These are phyloP conservation scores for Podosphaera aphanis DNA, from an alignment of 2,329 filamentous ascomycete species.

Conservation along the genomic window DNA sequence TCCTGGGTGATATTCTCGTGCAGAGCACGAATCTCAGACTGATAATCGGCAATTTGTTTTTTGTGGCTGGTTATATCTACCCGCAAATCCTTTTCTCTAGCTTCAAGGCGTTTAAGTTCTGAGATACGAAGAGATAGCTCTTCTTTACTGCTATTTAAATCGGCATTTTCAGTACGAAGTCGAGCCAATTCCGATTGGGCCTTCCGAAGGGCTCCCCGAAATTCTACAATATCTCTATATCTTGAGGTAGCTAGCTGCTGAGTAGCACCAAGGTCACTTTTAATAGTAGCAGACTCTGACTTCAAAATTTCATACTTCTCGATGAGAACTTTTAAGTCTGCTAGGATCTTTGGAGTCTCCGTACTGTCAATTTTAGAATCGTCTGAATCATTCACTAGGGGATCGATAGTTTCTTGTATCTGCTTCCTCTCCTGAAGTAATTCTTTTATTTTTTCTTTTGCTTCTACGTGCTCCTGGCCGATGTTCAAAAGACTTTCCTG, in stretches of 20 bases:
- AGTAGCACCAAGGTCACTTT: slow-evolving; percentile 66
- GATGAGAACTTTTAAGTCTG: slow-evolving; percentile 19
- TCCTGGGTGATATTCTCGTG: slow-evolving; percentile 61
- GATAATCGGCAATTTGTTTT: slow-evolving; percentile 47
- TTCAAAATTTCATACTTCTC: slow-evolving; percentile 44
- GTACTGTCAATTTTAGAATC: slow-evolving; percentile 13
- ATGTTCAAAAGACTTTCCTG: slow-evolving; percentile 58
- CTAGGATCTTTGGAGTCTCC: slow-evolving; percentile 11
- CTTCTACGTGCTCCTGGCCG: slow-evolving; percentile 63
- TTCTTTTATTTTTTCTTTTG: slow-evolving; percentile 52
- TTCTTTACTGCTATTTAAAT: slow-evolving; percentile 51
- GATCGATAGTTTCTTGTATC: slow-evolving; percentile 38
- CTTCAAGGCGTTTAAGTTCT: slow-evolving; percentile 56
- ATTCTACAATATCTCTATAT: slow-evolving; percentile 68
- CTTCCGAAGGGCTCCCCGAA: slow-evolving; percentile 60
- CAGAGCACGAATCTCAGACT: slow-evolving; percentile 52
- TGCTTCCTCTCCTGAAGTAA: slow-evolving; percentile 44
- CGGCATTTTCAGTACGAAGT: slow-evolving; percentile 52
- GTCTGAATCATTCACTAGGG: slow-evolving; percentile 47
- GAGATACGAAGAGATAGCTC: slow-evolving; percentile 38
- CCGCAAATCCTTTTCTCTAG: slow-evolving; percentile 58
- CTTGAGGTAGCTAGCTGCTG: slow-evolving; percentile 68
- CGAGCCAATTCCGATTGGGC: slow-evolving; percentile 65
- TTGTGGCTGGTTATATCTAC: slow-evolving; percentile 48
- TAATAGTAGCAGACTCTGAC: slow-evolving; percentile 40